Evolutionary conservation across 768 basidiomycete genomes (phyloP).

Genomic region (Suillus ampliporus): DNA sequence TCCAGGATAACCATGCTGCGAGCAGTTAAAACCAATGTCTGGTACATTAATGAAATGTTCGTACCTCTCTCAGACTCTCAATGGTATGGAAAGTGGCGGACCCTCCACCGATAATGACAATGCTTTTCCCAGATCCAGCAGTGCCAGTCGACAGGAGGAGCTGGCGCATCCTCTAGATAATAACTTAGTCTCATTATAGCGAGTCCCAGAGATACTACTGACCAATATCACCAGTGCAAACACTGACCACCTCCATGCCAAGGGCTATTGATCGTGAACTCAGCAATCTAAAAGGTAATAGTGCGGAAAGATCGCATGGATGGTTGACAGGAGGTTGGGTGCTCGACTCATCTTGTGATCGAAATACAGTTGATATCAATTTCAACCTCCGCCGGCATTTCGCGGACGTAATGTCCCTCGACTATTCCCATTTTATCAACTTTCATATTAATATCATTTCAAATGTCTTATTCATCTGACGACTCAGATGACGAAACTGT

Average conservation of each 20-base stretch:
- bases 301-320: constrained; percentile 16
- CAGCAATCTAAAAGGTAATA: not conserved
- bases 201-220: constrained; percentile 18
- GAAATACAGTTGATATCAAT: no score
- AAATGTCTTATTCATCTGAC: no score
- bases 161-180: constrained; percentile 82
- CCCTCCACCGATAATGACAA: constrained; percentile 89
- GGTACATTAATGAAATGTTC: constrained; percentile 16
- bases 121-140: no score
- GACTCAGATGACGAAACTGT: no score
- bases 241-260: constrained; percentile 91
- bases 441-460: no score
- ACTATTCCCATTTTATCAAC: no score
- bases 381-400: no score
- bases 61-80: constrained; percentile 82
- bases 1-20: constrained; percentile 76
- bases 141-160: constrained; percentile 63
- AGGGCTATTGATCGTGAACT: constrained; percentile 52
- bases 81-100: constrained; percentile 77
- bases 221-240: constrained; percentile 85
- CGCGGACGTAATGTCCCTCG: no score
- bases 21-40: not conserved
- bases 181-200: constrained; percentile 17
- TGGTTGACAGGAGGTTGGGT: constrained; percentile 58
- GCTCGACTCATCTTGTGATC: constrained; percentile 69